These are phyloP conservation scores for Tylopilus plumbeoviolaceoides DNA, from an alignment of 768 basidiomycete species.

Conservation along the genomic window DNA sequence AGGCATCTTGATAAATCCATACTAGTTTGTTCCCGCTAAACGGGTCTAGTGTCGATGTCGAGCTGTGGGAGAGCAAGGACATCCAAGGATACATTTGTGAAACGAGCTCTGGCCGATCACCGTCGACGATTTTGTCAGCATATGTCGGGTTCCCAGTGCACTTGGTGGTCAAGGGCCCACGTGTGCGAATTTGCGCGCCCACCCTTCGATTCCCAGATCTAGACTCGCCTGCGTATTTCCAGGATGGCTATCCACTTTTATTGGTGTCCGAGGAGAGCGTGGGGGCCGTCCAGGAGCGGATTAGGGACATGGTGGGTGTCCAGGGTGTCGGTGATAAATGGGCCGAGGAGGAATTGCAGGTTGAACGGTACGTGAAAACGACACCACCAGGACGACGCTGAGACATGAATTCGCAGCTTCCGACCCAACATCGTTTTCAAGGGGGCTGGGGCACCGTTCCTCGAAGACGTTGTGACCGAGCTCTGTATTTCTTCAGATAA, in stretches of 20 bases:
- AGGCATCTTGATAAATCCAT: conserved; percentile 17
- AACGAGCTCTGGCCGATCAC: conserved; percentile 37
- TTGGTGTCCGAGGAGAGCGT: conserved; percentile 67
- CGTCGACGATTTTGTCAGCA: conserved; percentile 53
- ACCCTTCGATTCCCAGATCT: conserved; percentile 57
- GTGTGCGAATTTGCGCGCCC: conserved; percentile 45
- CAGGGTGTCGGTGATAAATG: conserved; percentile 51
- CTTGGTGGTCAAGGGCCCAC: conserved; percentile 64
- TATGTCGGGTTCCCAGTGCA: conserved; percentile 61
- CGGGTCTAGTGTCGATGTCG: conserved; percentile 46
- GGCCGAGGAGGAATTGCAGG: conserved; percentile 44
- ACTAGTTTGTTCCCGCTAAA: neutral
- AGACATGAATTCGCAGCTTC: conserved; percentile 44
- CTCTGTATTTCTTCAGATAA: conserved; percentile 44
- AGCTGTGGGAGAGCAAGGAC: conserved; percentile 42
- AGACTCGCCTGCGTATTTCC: conserved; percentile 51
- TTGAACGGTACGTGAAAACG: conserved; percentile 51
- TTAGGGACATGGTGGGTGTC: conserved; percentile 43
- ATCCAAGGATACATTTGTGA: conserved; percentile 68
- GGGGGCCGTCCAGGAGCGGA: conserved; percentile 43
- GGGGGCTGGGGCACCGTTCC: conserved; percentile 62
- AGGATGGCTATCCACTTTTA: conserved; percentile 70
- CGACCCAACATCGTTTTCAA: conserved; percentile 70
- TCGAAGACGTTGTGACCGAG: conserved; percentile 68
- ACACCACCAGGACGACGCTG: neutral